Evolutionary conservation across 202 grass and related monocot species (phyloP).

Genomic region (Brachypodium distachyon): DNA sequence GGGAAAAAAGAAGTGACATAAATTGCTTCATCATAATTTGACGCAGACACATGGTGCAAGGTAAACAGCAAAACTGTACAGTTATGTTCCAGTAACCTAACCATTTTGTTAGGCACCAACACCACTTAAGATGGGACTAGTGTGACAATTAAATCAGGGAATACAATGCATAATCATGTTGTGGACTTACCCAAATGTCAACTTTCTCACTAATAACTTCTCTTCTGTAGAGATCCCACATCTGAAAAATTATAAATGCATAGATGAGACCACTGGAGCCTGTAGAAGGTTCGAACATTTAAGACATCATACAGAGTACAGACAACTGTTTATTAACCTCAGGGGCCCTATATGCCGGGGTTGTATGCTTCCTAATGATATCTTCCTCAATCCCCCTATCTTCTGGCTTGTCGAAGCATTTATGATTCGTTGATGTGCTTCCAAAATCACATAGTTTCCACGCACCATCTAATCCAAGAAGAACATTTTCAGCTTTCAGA

Average conservation of each 20-base stretch:
- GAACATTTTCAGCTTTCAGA: conserved; percentile 82
- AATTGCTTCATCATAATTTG: not conserved
- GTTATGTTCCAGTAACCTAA: not conserved
- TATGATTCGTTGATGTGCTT: conserved; percentile 82
- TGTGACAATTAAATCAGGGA: not conserved
- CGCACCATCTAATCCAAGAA: conserved; percentile 74
- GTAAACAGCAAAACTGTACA: conserved; percentile 19
- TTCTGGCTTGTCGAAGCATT: conserved; percentile 73
- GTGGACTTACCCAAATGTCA: conserved; percentile 61
- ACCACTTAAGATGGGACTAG: not conserved
- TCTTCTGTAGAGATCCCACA: conserved; percentile 93
- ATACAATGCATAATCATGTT: conserved; percentile 10
- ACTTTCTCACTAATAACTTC: conserved; percentile 86
- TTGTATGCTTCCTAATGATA: conserved; percentile 79
- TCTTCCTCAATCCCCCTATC: conserved; percentile 89
- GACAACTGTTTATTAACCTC: conserved; percentile 39
- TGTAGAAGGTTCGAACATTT: not conserved
- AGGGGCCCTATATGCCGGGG: conserved; percentile 74
- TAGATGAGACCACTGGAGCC: conserved; percentile 6
- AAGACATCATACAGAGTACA: not conserved
- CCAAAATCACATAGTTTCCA: conserved; percentile 91
- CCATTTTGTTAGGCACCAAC: conserved; percentile 1
- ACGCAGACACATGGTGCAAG: not conserved
- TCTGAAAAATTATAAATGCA: conserved; percentile 39
- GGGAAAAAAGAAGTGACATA: conserved; percentile 1